Base-by-base conservation (phyloP, 768 basidiomycete species). In the Naganishia randhawae region DNA sequence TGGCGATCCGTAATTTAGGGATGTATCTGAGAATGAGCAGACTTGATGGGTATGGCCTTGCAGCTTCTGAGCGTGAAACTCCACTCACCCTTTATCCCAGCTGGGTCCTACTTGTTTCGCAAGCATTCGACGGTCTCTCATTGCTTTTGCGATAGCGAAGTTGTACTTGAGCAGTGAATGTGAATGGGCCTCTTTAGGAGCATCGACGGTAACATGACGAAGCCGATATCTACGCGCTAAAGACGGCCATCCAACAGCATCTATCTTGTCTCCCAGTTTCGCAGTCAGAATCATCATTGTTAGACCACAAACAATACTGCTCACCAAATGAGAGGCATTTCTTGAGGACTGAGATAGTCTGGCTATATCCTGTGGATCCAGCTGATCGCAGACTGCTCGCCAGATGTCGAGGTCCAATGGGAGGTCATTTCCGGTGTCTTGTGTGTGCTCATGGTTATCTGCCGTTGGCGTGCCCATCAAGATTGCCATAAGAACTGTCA, bases 31-130 rank as follows among this genome's bases (percentile, higher is more conserved):
- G 25, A 33, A 31, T 27, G 7, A 31, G 7, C 8, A 10, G 39
- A 6, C n/a, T 0, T 27, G 11, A 39, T 39, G 11, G 19, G 3
- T n/a, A 41, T 4, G n/a, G 13, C 14, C 35, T 55, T 11, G 5
- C 6, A 13, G 19, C n/a, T 35, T 42, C 19, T 51, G 31, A n/a
- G 25, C n/a, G 8, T 42, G 25, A n/a, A 52, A 16, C 35, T 42
- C 37, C 35, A 65, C 48, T 29, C 41, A 65, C 29, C 52, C 63
- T 22, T 55, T 45, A 27, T 45, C 31, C 64, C 63, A 66, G 27
- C 39, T 66, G 11, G 17, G 41, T 16, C 69, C 69, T 11, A 69
- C 53, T 25, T 69, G 69, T 50, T 53, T 64, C 19, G 63, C 64
- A 9, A 69, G 25, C 19, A 69, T 35, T 27, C 54, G n/a, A 9